These are phyloP conservation scores for Pharus latifolius DNA, from an alignment of 176 grass and related monocot species.

Conservation along the genomic window DNA sequence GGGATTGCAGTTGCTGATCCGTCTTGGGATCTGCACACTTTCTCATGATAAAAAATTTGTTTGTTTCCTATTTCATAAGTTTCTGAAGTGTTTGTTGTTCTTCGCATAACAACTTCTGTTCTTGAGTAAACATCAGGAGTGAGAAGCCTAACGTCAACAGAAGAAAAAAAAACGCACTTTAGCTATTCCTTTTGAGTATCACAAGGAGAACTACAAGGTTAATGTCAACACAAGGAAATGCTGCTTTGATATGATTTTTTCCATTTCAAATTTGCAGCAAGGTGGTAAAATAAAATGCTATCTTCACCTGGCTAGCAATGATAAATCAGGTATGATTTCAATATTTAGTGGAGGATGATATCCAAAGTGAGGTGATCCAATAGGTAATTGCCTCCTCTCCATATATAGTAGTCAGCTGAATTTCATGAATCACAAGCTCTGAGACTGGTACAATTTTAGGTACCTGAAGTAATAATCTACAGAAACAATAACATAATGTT, in stretches of 20 bases:
- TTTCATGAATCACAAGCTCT: not conserved
- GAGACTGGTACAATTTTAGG: not conserved
- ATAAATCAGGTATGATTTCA: not conserved
- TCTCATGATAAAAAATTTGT: not conserved
- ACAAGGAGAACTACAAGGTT: not conserved
- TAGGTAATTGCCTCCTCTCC: not conserved
- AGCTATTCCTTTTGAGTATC: not conserved
- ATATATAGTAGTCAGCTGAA: not conserved
- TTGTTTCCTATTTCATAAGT: not conserved
- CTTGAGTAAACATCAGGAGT: not conserved
- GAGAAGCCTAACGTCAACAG: conserved; percentile 6
- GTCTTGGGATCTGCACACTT: not conserved
- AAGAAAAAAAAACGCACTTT: not conserved
- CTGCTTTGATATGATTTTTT: not conserved
- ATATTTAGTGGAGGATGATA: not conserved
- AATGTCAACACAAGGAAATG: too few species aligned
- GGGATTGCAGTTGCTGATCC: not conserved
- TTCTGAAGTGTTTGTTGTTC: not conserved
- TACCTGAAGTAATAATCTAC: not conserved
- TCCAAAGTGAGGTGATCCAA: not conserved
- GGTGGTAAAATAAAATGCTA: not conserved
- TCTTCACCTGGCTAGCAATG: not conserved
- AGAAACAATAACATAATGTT: not conserved
- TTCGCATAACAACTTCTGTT: conserved; percentile 4
- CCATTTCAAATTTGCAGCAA: not conserved